phyloP scores from a whole-genome alignment of 257 asterid species.

The Penstemon newberryi region DNA sequence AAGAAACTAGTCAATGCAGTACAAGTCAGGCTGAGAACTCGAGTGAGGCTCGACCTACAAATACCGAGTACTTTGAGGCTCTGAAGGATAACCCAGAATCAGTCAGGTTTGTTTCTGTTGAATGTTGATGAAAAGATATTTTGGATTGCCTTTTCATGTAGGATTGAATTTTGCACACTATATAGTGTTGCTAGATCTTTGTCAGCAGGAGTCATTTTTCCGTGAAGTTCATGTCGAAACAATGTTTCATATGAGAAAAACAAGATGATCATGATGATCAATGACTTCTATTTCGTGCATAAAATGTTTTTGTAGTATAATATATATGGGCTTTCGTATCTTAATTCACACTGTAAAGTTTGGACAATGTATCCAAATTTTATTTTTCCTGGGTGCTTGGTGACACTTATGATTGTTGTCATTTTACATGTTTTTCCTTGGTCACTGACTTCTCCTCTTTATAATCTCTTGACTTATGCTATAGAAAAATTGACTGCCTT shows the following conservation, averaged over 20 bases:
- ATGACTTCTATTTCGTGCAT: neutral
- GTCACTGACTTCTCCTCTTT: neutral
- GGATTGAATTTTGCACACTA: slow-evolving; percentile 13
- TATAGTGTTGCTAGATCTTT: slow-evolving; percentile 15
- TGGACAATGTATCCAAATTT: neutral
- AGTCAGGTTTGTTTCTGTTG: slow-evolving; percentile 59
- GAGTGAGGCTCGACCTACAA: slow-evolving; percentile 41
- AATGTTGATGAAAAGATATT: slow-evolving; percentile 7
- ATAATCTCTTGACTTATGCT: neutral
- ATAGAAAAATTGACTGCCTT: slow-evolving; percentile 17
- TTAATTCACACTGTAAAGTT: neutral
- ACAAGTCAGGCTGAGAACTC: slow-evolving; percentile 36
- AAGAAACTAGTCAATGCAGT: slow-evolving; percentile 37
- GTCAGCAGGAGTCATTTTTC: neutral
- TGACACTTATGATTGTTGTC: neutral
- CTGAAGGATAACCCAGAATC: slow-evolving; percentile 80
- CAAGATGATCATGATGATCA: slow-evolving; percentile 16
- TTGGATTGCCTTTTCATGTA: slow-evolving; percentile 13
- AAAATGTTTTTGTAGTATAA: slow-evolving; percentile 4
- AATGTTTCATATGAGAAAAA: slow-evolving; percentile 17
- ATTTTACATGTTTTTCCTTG: slow-evolving; percentile 7
- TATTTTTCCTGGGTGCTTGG: slow-evolving; percentile 2
- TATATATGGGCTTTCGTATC: neutral
- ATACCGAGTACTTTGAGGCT: slow-evolving; percentile 55
- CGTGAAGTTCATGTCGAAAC: neutral